These are phyloP conservation scores for Oryza glumipatula DNA, from an alignment of 176 grass and related monocot species.

Conservation along the genomic window DNA sequence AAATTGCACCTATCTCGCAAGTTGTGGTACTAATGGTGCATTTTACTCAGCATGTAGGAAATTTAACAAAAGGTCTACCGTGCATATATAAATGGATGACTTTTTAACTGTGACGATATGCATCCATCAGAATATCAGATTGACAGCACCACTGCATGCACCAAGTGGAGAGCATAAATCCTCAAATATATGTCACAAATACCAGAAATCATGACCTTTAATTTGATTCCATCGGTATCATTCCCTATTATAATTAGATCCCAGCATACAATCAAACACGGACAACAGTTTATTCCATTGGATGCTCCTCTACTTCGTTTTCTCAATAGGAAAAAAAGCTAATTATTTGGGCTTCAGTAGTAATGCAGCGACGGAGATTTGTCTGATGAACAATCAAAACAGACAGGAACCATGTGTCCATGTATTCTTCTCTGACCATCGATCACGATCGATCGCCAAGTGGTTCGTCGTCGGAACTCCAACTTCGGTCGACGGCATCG, in stretches of 20 bases:
- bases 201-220: conserved; percentile 16
- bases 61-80: neutral
- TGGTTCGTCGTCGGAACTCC: neutral
- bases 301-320: neutral
- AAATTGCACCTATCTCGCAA: no score
- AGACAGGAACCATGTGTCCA: neutral
- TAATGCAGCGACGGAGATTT: neutral
- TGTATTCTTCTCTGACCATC: no score
- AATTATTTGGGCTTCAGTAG: neutral
- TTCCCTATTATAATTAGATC: conserved; percentile 1
- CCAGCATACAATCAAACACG: neutral
- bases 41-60: neutral
- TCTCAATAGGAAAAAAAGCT: neutral
- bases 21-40: no score
- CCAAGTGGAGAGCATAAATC: neutral
- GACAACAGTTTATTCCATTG: neutral
- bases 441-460: no score
- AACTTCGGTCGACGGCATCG: neutral
- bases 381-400: neutral
- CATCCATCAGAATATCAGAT: neutral
- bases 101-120: neutral
- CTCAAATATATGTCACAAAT: conserved; percentile 31
- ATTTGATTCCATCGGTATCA: conserved; percentile 34
- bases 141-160: neutral
- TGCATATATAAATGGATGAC: neutral